Conservation (phyloP, 139 green algal genomes). For the Spirogloea muscicola region DNA sequence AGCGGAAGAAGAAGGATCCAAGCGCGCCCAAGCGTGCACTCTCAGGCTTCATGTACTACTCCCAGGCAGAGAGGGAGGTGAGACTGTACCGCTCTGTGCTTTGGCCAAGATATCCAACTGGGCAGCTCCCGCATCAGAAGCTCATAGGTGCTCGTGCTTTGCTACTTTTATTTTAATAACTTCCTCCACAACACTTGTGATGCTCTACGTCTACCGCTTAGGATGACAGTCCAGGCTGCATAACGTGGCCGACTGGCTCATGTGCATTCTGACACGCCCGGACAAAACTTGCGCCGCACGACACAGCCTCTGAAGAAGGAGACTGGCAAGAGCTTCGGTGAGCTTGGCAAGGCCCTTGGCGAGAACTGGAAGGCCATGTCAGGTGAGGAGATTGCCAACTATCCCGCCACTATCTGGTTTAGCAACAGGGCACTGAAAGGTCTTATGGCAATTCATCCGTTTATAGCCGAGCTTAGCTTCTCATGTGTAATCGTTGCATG, state of each 20-base stretch:
- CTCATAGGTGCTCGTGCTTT: slow-evolving; percentile 1
- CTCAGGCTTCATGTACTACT: slow-evolving; percentile 68
- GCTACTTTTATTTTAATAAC: slow-evolving; percentile 1
- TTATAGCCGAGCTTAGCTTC: no score
- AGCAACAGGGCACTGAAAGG: no score
- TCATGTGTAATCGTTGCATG: no score
- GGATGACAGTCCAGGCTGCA: not conserved
- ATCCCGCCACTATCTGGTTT: no score
- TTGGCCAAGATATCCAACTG: slow-evolving; percentile 3
- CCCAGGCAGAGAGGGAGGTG: slow-evolving; percentile 53
- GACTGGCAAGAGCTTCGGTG: slow-evolving; percentile 49
- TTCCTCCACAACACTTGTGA: not conserved
- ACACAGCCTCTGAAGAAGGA: slow-evolving; percentile 45
- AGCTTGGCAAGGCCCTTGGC: slow-evolving; percentile 56
- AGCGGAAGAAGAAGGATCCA: slow-evolving; percentile 58
- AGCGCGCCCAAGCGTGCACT: slow-evolving; percentile 59
- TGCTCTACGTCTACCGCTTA: not conserved
- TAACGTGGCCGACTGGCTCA: not conserved
- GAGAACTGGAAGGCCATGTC: slow-evolving; percentile 51
- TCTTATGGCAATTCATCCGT: no score
- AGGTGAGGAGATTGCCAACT: no score
- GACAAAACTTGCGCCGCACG: not conserved
- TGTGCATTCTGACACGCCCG: not conserved
- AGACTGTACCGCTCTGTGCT: not conserved
- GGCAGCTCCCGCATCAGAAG: not conserved